These are phyloP conservation scores for Termitomyces sp. DNA, from an alignment of 768 basidiomycete genomes.

Conservation along the genomic window DNA sequence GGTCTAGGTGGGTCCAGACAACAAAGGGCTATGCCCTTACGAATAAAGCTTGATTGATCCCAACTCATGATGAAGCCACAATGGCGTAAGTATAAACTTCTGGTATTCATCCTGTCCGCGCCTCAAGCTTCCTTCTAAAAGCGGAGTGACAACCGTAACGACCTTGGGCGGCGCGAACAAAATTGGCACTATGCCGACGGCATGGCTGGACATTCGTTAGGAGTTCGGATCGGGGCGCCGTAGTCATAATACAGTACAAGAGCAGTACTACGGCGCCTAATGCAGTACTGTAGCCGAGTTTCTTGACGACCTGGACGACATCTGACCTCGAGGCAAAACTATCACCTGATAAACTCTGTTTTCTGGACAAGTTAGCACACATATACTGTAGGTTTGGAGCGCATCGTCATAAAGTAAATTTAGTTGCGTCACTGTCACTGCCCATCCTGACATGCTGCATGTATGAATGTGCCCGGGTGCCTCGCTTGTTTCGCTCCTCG, in stretches of 20 bases:
- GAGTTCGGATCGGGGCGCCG: background rate
- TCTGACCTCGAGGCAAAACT: background rate
- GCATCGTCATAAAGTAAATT: too few relatives aligned
- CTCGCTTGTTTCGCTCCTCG: background rate
- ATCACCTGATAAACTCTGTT: too few relatives aligned
- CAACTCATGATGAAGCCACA: background rate
- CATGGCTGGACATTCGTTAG: background rate
- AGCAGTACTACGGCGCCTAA: too few relatives aligned
- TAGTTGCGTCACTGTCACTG: background rate
- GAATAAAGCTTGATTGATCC: background rate
- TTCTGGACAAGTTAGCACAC: too few relatives aligned
- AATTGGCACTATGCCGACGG: too few relatives aligned
- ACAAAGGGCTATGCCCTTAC: background rate
- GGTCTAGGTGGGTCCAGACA: too few relatives aligned
- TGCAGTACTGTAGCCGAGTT: background rate
- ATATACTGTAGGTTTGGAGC: too few relatives aligned
- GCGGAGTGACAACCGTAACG: too few relatives aligned
- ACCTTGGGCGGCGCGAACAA: too few relatives aligned
- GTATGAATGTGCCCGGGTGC: background rate
- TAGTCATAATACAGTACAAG: background rate
- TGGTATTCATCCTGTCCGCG: too few relatives aligned
- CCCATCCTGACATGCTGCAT: background rate
- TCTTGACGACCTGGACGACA: background rate
- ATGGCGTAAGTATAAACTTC: too few relatives aligned
- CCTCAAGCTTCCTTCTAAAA: too few relatives aligned